Conservation (phyloP, 208 protist genomes). For the Strigomonas oncopelti region DNA sequence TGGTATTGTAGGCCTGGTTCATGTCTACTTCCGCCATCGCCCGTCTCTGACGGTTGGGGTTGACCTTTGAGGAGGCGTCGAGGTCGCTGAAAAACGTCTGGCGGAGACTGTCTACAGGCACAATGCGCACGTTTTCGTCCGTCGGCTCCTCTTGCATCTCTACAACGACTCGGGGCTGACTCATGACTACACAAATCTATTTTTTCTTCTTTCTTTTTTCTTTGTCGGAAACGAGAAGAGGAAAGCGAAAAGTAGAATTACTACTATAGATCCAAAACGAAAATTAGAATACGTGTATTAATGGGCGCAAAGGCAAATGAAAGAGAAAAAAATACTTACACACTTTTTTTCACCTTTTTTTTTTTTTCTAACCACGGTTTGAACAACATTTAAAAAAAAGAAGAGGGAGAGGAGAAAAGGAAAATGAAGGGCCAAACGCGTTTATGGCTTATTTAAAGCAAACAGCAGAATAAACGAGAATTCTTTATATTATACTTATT, state of each 20-base stretch:
- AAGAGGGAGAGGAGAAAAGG: not conserved
- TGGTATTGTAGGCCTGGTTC: slow-evolving; percentile 16
- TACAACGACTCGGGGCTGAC: slow-evolving; percentile 16
- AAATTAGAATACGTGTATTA: not conserved
- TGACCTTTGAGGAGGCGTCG: slow-evolving; percentile 47
- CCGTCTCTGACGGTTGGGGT: slow-evolving; percentile 33
- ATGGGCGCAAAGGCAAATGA: slow-evolving; percentile 2
- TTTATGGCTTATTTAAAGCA: too few species aligned
- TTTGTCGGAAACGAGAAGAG: not conserved
- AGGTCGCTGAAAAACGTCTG: slow-evolving; percentile 54
- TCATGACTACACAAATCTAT: not conserved
- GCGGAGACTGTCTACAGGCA: slow-evolving; percentile 33
- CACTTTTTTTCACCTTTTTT: slow-evolving; percentile 6
- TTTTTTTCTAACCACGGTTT: slow-evolving; percentile 3
- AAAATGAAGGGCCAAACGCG: too few species aligned
- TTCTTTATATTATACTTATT: too few species aligned
- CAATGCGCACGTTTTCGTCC: slow-evolving; percentile 15
- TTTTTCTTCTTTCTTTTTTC: too few species aligned
- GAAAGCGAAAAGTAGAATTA: slow-evolving; percentile 1
- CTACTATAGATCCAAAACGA: not conserved
- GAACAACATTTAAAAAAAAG: not conserved
- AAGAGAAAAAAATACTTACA: not conserved
- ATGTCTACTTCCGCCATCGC: slow-evolving; percentile 2
- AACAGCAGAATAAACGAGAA: too few species aligned
- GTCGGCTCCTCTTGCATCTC: slow-evolving; percentile 18